These are phyloP conservation scores for Kentomonas sorsogonicus DNA, from an alignment of 208 protist genomes.

Conservation along the genomic window DNA sequence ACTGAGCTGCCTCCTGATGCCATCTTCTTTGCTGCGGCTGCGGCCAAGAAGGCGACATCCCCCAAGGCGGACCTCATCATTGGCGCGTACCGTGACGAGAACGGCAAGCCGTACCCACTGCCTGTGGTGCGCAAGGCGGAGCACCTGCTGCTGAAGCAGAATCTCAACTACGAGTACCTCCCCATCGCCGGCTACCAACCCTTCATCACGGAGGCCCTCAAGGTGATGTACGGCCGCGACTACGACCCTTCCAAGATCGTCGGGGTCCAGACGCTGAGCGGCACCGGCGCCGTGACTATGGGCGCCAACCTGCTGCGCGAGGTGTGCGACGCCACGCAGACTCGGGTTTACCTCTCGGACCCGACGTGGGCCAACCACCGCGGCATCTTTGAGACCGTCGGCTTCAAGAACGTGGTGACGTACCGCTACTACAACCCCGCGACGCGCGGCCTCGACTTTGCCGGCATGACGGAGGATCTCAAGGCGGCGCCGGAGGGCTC, in stretches of 20 bases:
- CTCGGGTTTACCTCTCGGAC: constrained; percentile 71
- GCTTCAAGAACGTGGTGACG: constrained; percentile 46
- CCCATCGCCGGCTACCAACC: constrained; percentile 88
- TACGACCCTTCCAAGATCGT: constrained; percentile 51
- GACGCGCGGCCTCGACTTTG: constrained; percentile 73
- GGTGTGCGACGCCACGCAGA: constrained; percentile 24
- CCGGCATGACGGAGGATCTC: constrained; percentile 80
- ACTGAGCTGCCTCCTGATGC: constrained; percentile 28
- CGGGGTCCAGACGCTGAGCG: constrained; percentile 80
- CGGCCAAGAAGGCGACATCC: constrained; percentile 34
- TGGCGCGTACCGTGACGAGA: constrained; percentile 96
- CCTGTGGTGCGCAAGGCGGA: constrained; percentile 88
- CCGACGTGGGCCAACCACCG: constrained; percentile 89
- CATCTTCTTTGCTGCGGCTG: constrained; percentile 39
- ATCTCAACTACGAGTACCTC: constrained; percentile 96
- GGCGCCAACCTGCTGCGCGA: constrained; percentile 55
- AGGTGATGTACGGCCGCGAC: constrained; percentile 87
- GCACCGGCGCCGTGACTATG: constrained; percentile 83
- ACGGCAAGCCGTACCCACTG: constrained; percentile 93
- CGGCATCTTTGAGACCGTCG: constrained; percentile 47
- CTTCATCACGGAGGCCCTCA: constrained; percentile 77
- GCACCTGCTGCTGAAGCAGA: constrained; percentile 44
- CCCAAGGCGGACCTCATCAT: constrained; percentile 96
- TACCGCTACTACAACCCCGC: constrained; percentile 83
- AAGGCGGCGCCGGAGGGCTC: constrained; percentile 67